Base-by-base conservation (phyloP, 2,329 filamentous ascomycete genomes). In the Colletotrichum liriopes region DNA sequence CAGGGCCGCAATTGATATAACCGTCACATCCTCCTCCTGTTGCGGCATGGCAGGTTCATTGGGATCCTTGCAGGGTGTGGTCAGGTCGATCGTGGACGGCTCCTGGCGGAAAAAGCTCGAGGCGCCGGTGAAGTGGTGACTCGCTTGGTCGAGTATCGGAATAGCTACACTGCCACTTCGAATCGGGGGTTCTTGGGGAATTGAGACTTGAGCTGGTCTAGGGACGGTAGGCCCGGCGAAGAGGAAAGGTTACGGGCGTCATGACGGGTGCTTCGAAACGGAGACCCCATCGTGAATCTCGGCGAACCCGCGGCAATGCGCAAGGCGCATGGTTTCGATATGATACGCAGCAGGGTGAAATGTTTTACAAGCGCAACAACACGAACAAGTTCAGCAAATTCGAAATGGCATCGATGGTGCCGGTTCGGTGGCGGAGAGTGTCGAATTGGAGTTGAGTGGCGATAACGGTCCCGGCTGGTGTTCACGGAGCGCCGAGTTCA, bases 161-260 rank as follows among this genome's bases (percentile, higher is more conserved):
- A 16, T 65, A 23, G 59, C 39, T 41, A 54, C 32, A 47, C 59
- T 41, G 26, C 47, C 35, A n/a, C 62, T 59, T 68, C 56, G 67
- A 26, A 68, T 2, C 11, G 39, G 29, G 54, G 35, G 18, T 60
- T 32, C n/a, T 67, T 23, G 23, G 68, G 47, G 20, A 72, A n/a
- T 65, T 83, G 85, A 3, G 82, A 80, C 1, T 87, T 74, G 12
- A 91, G 77, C 3, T 90, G 84, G 47, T 82, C 82, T 0, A 90
- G 78, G 0, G 88, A 84, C 3, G 89, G 89, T 0, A 91, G 78
- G n/a, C 83, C 83, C n/a, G 88, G 88, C 5, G 88, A 90, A 0
- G 88, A 89, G 0, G 88, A 88, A 11, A 77, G 73, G 23, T 45
- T 63, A 32, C 43, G 49, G 79, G 77, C 41, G 82, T 69, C 39